Evolutionary conservation across 345 rosid species (phyloP).

Genomic region (Diplotaxis tenuifolia): DNA sequence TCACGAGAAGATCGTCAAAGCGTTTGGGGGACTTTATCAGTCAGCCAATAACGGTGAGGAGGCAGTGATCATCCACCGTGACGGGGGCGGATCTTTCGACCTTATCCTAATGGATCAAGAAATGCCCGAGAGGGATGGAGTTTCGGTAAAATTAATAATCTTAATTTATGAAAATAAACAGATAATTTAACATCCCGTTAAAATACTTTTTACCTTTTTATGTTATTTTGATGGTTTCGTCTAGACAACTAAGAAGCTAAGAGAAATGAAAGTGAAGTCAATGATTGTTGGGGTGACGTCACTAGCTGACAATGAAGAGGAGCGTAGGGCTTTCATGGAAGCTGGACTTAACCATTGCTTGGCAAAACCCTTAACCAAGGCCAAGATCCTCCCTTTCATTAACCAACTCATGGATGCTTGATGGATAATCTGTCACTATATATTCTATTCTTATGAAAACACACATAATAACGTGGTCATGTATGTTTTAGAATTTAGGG

Average conservation of each 20-base stretch:
- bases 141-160: slow-evolving; percentile 23
- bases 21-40: slow-evolving; percentile 17
- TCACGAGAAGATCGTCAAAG: slow-evolving; percentile 22
- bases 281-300: slow-evolving; percentile 39
- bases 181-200: not conserved
- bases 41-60: slow-evolving; percentile 30
- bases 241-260: slow-evolving; percentile 37
- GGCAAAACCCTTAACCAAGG: slow-evolving; percentile 34
- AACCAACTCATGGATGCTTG: slow-evolving; percentile 26
- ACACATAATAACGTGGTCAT: not conserved
- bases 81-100: slow-evolving; percentile 18
- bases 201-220: not conserved
- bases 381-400: slow-evolving; percentile 27
- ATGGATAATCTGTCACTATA: not conserved
- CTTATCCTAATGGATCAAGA: slow-evolving; percentile 40
- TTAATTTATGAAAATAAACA: not conserved
- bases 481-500: not conserved
- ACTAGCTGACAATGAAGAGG: slow-evolving; percentile 26
- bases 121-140: slow-evolving; percentile 37
- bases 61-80: slow-evolving; percentile 30
- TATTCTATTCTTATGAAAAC: not conserved
- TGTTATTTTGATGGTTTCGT: not conserved
- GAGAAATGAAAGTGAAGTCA: slow-evolving; percentile 39
- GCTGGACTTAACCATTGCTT: slow-evolving; percentile 37
- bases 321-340: slow-evolving; percentile 35